Evolutionary conservation across 2,329 filamentous ascomycete species (phyloP).

Genomic region (Colletotrichum acutatum): DNA sequence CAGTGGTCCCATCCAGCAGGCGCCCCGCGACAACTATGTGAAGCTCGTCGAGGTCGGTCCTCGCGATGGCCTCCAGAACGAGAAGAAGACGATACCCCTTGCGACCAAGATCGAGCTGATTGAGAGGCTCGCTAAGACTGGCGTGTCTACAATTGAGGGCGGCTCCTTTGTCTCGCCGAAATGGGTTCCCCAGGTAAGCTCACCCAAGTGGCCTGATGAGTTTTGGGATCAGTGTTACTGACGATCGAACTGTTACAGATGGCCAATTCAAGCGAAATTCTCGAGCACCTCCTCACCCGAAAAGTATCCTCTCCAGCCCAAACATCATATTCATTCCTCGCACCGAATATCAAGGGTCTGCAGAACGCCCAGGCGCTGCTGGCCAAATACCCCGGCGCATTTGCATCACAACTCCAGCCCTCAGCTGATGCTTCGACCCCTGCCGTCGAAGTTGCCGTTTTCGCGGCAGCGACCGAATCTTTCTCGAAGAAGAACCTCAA

Average conservation of each 20-base stretch:
- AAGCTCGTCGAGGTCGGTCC: conserved; percentile 86
- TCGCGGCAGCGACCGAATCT: conserved; percentile 83
- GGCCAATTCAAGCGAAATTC: conserved; percentile 81
- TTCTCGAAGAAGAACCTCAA: conserved; percentile 88
- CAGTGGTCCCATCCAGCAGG: conserved; percentile 38
- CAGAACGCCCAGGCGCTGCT: conserved; percentile 68
- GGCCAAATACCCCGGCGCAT: conserved; percentile 59
- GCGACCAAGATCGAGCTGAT: conserved; percentile 83
- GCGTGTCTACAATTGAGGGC: conserved; percentile 79
- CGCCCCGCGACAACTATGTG: conserved; percentile 55
- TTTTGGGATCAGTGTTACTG: neutral
- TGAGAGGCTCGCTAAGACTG: conserved; percentile 73
- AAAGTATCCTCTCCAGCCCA: conserved; percentile 64
- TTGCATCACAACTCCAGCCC: conserved; percentile 62
- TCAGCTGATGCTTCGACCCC: conserved; percentile 55
- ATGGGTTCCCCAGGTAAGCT: conserved; percentile 81
- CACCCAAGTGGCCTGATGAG: neutral
- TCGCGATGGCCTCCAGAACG: conserved; percentile 88
- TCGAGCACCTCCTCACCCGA: conserved; percentile 72
- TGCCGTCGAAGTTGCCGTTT: conserved; percentile 79
- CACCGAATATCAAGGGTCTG: conserved; percentile 80
- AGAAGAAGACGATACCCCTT: conserved; percentile 76
- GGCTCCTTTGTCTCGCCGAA: conserved; percentile 86
- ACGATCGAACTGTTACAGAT: conserved; percentile 61
- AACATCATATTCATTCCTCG: conserved; percentile 83